Conservation (phyloP, 2,329 filamentous ascomycete species). For the Aureobasidium sp. region DNA sequence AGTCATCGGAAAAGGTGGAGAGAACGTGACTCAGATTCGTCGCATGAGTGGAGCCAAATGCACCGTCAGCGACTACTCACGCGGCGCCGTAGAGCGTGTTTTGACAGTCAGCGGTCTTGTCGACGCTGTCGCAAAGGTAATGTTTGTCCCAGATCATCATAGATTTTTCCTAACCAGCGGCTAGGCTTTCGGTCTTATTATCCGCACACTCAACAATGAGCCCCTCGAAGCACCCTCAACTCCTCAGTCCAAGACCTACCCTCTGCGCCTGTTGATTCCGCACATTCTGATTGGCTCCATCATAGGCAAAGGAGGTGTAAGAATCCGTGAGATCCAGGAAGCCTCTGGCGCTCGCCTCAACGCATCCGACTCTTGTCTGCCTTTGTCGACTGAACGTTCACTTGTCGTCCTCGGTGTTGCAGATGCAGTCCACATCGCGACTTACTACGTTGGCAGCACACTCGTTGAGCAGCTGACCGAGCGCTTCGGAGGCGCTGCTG, state of each 20-base stretch:
- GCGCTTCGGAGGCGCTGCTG: constrained; percentile 88
- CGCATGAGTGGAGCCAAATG: constrained; percentile 95
- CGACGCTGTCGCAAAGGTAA: constrained; percentile 91
- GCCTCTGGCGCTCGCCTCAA: constrained; percentile 94
- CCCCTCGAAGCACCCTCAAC: constrained; percentile 81
- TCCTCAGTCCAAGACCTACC: constrained; percentile 93
- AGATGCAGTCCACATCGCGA: constrained; percentile 96
- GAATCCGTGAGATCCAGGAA: constrained; percentile 97
- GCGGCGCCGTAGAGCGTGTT: constrained; percentile 94
- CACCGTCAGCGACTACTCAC: constrained; percentile 96
- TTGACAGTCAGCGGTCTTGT: constrained; percentile 94
- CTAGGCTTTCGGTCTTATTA: constrained; percentile 93
- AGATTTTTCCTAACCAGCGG: constrained; percentile 24
- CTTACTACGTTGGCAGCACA: constrained; percentile 98
- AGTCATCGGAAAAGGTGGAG: constrained; percentile 95
- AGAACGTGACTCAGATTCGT: constrained; percentile 96
- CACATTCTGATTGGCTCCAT: constrained; percentile 98
- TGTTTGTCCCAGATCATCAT: constrained; percentile 21
- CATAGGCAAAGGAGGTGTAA: constrained; percentile 92
- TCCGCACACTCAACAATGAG: constrained; percentile 96
- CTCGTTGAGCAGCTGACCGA: constrained; percentile 95
- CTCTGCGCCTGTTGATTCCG: constrained; percentile 86
- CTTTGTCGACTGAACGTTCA: constrained; percentile 93
- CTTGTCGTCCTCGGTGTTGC: constrained; percentile 96
- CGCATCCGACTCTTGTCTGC: constrained; percentile 89